These are phyloP conservation scores for Phytophthora podocarpi DNA, from an alignment of 352 stramenopile species.

Conservation along the genomic window DNA sequence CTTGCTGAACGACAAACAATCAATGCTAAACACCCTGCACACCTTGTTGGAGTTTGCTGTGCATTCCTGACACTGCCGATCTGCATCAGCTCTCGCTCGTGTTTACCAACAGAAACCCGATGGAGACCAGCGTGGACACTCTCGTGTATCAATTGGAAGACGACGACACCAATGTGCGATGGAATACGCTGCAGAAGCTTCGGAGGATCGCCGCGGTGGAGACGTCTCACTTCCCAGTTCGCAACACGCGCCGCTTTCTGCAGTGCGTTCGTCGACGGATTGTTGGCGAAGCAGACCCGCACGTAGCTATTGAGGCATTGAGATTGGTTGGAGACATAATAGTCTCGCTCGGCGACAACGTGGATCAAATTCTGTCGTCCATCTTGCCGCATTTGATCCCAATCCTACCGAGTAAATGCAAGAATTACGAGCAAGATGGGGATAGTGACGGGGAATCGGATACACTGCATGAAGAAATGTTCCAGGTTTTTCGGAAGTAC, in stretches of 20 bases:
- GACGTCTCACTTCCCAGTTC: conserved; percentile 66
- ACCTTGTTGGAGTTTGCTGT: conserved; percentile 19
- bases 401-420: conserved; percentile 35
- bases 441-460: conserved; percentile 17
- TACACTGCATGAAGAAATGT: conserved; percentile 56
- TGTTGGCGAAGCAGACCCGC: conserved; percentile 38
- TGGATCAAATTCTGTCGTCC: conserved; percentile 72
- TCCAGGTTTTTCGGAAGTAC: conserved; percentile 72
- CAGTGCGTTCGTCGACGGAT: conserved; percentile 71
- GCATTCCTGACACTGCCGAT: conserved; percentile 16
- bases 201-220: conserved; percentile 71
- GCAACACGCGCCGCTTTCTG: conserved; percentile 74
- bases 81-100: too few species aligned
- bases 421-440: conserved; percentile 13
- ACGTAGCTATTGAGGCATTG: conserved; percentile 58
- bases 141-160: conserved; percentile 85
- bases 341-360: conserved; percentile 58
- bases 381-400: conserved; percentile 73
- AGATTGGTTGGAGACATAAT: conserved; percentile 70
- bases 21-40: conserved; percentile 18
- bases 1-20: conserved; percentile 11
- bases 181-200: conserved; percentile 63
- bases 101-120: too few species aligned
- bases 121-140: conserved; percentile 68
- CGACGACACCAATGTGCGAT: conserved; percentile 58